Percentiles rank a stretch among this genome's conserved stretches.
Evolutionary conservation across 176 grass and related monocot genomes (phyloP).

Genomic region (Zea luxurians): DNA sequence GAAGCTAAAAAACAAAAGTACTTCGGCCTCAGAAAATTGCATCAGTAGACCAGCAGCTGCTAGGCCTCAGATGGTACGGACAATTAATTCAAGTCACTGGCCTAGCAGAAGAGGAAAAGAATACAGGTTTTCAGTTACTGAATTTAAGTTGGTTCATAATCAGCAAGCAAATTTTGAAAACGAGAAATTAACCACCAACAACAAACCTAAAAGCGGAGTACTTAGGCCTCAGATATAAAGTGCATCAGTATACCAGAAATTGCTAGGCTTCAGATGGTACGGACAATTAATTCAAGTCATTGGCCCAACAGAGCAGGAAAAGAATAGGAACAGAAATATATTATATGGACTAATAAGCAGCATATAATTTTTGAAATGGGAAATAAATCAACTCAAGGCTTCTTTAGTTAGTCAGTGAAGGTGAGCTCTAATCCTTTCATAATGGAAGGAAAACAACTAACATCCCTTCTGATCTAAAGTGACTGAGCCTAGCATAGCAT

Average conservation of each 20-base stretch:
- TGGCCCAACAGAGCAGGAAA: constrained; percentile 9
- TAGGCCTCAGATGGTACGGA: constrained; percentile 40
- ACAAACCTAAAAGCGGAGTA: not conserved
- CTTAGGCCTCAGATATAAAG: not conserved
- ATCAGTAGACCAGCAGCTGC: constrained; percentile 24
- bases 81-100: constrained; percentile 37
- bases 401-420: too few species aligned
- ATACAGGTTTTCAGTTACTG: not conserved
- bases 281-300: constrained; percentile 36
- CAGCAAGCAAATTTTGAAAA: not conserved
- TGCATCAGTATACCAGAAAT: constrained; percentile 27
- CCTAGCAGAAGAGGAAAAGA: not conserved
- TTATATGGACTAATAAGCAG: not conserved
- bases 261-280: constrained; percentile 35
- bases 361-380: not conserved
- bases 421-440: not conserved
- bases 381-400: not conserved
- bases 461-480: not conserved
- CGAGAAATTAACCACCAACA: not conserved
- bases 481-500: not conserved
- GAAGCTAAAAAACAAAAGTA: not conserved
- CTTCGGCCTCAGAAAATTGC: constrained; percentile 2
- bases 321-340: not conserved
- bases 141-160: not conserved
- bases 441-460: not conserved